Percentiles rank a stretch among this genome's conserved stretches.
Conservation (phyloP, 441 rosid genomes). For the Isatis lusitanica region DNA sequence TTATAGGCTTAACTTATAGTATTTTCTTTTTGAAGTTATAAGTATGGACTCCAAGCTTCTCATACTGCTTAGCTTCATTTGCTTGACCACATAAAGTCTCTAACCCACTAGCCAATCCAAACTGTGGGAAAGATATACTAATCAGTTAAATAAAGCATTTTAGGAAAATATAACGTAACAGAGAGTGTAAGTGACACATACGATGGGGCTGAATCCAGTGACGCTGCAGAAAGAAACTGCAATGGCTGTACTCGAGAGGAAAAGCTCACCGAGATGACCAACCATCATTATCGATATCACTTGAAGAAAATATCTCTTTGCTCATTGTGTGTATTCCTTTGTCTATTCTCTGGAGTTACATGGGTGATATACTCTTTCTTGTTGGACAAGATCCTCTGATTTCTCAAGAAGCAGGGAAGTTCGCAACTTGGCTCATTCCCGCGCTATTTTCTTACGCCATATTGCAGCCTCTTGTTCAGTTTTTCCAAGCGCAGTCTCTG, state of each 20-base stretch:
- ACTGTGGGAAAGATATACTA: no score
- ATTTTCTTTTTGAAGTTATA: no score
- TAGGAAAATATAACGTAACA: no score
- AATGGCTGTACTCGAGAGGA: conserved; percentile 63
- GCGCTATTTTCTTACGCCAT: conserved; percentile 61
- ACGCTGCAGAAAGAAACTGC: conserved; percentile 60
- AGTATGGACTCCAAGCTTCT: no score
- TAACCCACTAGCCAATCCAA: no score
- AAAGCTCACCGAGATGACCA: conserved; percentile 68
- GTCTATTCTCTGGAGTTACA: conserved; percentile 64
- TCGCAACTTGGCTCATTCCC: conserved; percentile 62
- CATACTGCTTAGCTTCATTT: no score
- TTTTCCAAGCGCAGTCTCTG: conserved; percentile 67
- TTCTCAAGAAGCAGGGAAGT: conserved; percentile 63
- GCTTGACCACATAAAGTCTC: no score
- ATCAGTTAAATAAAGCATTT: no score
- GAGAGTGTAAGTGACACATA: no score
- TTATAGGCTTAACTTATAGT: no score
- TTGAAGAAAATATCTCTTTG: conserved; percentile 54
- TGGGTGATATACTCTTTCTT: conserved; percentile 52
- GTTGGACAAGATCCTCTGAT: conserved; percentile 74
- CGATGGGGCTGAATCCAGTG: conserved; percentile 65
- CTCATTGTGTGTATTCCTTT: conserved; percentile 48
- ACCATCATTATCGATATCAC: conserved; percentile 59
- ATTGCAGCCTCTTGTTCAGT: conserved; percentile 59